Evolutionary conservation across 2,329 filamentous ascomycete species (phyloP), one percentile per base, ranked within the genome.

Genomic region (Claviceps paspali): DNA sequence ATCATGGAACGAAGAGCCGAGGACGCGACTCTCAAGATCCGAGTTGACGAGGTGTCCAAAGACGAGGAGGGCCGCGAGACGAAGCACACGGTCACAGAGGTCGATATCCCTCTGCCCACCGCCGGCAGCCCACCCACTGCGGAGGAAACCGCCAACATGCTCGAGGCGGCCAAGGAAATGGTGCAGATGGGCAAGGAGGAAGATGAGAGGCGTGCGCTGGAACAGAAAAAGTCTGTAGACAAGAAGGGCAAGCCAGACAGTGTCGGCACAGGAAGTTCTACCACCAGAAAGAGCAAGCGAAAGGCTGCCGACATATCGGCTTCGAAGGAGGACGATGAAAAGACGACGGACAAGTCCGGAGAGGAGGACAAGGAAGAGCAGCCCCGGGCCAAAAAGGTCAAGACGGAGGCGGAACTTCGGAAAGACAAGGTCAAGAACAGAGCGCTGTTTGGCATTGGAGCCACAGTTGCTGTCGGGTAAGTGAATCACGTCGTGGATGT

Each of bases 381-480:
- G 37, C 68, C 61, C 4, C 62, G 62, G 33, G 57, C 76, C 56
- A 96, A 96, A 73, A 84, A 80, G 53, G 75, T 73, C 29, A 84
- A 79, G 67, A 81, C 85, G 1, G 82, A 91, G 54, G 73, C 82
- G 31, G 80, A 91, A 59, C 57, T 92, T 47, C 79, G 79, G 58
- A 87, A 85, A 62, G 81, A 92, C 61, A 82, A 78, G 52, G 84
- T 95, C 46, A 79, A 84, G 61, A 84, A 79, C 59, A 76, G 86
- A 53, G 85, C 91, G 33, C 65, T 94, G 43, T 70, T 93, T 44
- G 88, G 91, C 41, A 73, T 96, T 37, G 83, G 79, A 44, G 85
- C 85, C 40, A 91, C 84, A 33, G 70, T 95, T 55, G 84, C 83
- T 40, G 72, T 95, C 57, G 87, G 87, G 91, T 96, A 73, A 65